Base-by-base conservation (phyloP, 441 rosid species). In the Gossypium schwendimanii region DNA sequence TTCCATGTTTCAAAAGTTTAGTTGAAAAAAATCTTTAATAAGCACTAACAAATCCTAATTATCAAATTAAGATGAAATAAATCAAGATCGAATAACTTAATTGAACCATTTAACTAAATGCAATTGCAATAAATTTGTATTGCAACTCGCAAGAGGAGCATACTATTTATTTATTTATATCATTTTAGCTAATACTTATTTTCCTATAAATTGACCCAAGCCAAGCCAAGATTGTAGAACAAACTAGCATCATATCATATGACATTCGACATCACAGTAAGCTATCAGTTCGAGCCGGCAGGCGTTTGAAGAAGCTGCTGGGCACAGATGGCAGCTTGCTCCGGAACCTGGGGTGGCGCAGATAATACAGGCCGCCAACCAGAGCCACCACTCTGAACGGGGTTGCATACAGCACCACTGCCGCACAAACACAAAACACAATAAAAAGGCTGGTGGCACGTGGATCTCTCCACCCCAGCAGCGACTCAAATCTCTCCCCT, bases 261-360 rank as follows among this genome's bases (percentile, higher is more conserved):
- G 11, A 36, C 44, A 8, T 7, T 1, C 11, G 11, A 36, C 20
- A 59, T 86, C 64, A 91, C 52, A 91, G 79, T 71, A 91, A 84
- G 77, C 85, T 83, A 44, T 93, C 97, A 4, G 92, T 83, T 39
- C 81, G 79, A 68, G 98, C 84, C 0, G 97, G 85, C 80, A 93
- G 70, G 75, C 94, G 83, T 79, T 85, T 91, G 85, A 91, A 91
- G 87, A 93, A 93, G 77, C 91, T 93, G 84, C 87, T 82, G 23
- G 98, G 94, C 62, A 87, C 81, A 8, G 89, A 86, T 17, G 96
- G 98, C 63, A 90, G 75, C 87, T 93, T 91, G 86, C 93, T 90
- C 53, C 94, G 77, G 79, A 90, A 90, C 83, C 85, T 86, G 2
- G 96, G 96, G 53, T 93, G 98, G 31, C 96, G 81, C 44, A 93